Evolutionary conservation across 2,329 filamentous ascomycete genomes (phyloP).

Genomic region (Diaporthe ampelina): DNA sequence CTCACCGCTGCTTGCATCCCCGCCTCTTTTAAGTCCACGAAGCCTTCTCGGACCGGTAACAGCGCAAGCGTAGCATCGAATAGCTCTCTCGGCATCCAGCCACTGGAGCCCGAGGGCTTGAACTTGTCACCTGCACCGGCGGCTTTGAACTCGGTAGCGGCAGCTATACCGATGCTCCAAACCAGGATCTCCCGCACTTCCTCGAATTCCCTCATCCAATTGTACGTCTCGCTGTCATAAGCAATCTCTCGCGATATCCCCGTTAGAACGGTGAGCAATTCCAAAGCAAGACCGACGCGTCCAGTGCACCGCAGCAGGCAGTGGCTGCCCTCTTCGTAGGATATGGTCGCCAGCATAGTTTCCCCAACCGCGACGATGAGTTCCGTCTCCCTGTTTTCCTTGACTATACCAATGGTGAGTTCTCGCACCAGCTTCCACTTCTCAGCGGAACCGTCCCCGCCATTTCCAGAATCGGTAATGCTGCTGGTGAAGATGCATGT

Average conservation of each 20-base stretch:
- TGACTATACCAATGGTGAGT: neutral
- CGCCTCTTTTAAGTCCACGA: neutral
- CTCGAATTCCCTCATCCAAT: neutral
- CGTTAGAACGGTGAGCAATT: neutral
- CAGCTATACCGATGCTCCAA: conserved; percentile 13
- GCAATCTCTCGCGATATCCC: neutral
- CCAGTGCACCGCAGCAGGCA: neutral
- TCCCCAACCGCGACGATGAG: neutral
- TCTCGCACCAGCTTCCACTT: neutral
- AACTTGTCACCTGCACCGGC: neutral
- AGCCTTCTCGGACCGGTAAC: neutral
- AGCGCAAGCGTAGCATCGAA: neutral
- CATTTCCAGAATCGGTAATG: neutral
- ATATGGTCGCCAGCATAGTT: neutral
- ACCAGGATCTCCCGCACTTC: neutral
- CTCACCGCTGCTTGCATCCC: neutral
- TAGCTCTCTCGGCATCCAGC: neutral
- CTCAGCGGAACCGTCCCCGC: neutral
- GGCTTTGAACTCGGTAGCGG: neutral
- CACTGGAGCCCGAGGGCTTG: neutral
- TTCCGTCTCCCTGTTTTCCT: neutral
- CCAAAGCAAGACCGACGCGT: neutral
- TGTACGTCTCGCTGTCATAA: neutral
- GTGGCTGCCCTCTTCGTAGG: neutral
- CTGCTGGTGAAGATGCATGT: conserved; percentile 4